Percentiles rank a stretch among this genome's conserved stretches.
Evolutionary conservation across 2,329 filamentous ascomycete species (phyloP).

Genomic region (Aureobasidium sp.): DNA sequence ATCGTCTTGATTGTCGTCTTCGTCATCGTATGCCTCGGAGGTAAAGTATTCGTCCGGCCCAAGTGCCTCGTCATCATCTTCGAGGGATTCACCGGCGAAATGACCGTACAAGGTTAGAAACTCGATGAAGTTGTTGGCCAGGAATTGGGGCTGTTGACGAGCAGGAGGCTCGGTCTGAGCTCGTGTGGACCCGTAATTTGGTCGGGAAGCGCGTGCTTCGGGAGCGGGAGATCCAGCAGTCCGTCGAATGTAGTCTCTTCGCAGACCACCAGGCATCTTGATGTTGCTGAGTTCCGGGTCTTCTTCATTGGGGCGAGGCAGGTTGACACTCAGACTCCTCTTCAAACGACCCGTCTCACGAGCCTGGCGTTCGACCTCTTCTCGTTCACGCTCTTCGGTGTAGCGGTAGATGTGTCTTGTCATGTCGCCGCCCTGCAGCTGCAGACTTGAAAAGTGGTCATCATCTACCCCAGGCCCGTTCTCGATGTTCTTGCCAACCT

Average conservation of each 20-base stretch:
- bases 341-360: constrained; percentile 53
- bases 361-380: constrained; percentile 67
- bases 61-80: constrained; percentile 89
- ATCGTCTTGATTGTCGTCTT: constrained; percentile 36
- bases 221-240: constrained; percentile 52
- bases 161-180: constrained; percentile 20
- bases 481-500: constrained; percentile 24
- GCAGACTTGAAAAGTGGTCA: constrained; percentile 88
- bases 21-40: constrained; percentile 60
- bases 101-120: constrained; percentile 93
- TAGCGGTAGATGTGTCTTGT: constrained; percentile 94
- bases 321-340: constrained; percentile 82
- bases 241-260: constrained; percentile 79
- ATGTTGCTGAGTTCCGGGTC: constrained; percentile 82
- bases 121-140: constrained; percentile 91
- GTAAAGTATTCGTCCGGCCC: constrained; percentile 87
- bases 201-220: constrained; percentile 35
- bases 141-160: constrained; percentile 51
- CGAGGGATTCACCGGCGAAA: constrained; percentile 92
- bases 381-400: constrained; percentile 77
- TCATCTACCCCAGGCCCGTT: constrained; percentile 25
- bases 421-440: constrained; percentile 88
- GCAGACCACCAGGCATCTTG: constrained; percentile 87
- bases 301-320: constrained; percentile 70
- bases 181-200: constrained; percentile 25